Evolutionary conservation across 1,139 yeast species (phyloP), one percentile per base, ranked within the genome.

Genomic region (Schizosaccharomyces versatilis): DNA sequence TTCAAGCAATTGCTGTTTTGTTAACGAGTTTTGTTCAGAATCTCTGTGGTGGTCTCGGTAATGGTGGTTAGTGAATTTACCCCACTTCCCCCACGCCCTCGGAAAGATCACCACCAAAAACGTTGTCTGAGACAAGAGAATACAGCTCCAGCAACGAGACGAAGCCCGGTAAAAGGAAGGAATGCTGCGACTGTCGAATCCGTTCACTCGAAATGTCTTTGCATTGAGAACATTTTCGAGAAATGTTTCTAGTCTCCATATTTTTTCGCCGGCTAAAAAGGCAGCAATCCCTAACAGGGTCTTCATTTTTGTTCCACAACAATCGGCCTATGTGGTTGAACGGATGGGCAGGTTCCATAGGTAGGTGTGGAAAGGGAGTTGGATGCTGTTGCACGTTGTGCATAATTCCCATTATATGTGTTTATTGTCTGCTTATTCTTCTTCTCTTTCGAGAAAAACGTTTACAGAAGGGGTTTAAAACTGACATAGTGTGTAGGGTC

Each of bases 301-400:
- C 1, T 66, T 84, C 51, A 71, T 81, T 53, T 84, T 84, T 66
- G 94, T 84, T 5, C 95, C 95, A 1, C 94, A 84, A 65, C 94
- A 84, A 67, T 81, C 84, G 12, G 94, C 94, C 2, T 84, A 93
- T 88, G 78, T 84, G 19, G 94, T 84, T 36, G 95, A 84, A 67
- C 73, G 95, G 60, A 84, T 84, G 94, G 95, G 95, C 39, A 81
- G 81, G 65, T 84, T 82, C 69, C 75, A 80, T 15, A 49, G 52
- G 52, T 49, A 49, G 81, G 58, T 40, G 41, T n/a, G 41, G 15
- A 6, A n/a, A 40, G 17, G 17, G 15, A 40, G 6, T n/a, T 40
- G 17, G 6, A 40, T 5, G 41, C 41, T n/a, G 17, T 40, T 40
- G 14, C 17, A 6, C 17, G 17, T 6, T 6, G 14, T 40, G 14